Percentiles rank a stretch among this genome's conserved stretches.
Evolutionary conservation across 1,284 basidiomycete genomes (phyloP).

Genomic region (Ceratobasidium sp.): DNA sequence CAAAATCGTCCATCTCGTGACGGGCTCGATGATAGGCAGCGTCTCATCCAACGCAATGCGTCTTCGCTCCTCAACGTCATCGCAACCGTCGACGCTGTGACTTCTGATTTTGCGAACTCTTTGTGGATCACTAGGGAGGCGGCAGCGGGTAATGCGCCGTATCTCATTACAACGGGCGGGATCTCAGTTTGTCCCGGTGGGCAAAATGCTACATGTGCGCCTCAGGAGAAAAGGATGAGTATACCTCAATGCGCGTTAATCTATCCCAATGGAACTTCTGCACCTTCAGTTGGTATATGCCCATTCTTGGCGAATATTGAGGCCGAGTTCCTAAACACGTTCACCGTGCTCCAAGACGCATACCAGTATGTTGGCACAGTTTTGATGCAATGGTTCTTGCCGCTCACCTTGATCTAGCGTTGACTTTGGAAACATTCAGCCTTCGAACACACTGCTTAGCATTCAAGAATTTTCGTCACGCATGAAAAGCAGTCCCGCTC

Average conservation of each 20-base stretch:
- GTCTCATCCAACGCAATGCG: neutral
- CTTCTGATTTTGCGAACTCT: neutral
- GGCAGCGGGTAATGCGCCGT: neutral
- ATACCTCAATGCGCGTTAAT: neutral
- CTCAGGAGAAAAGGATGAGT: neutral
- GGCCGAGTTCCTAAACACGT: neutral
- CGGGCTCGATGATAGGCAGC: neutral
- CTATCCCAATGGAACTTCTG: neutral
- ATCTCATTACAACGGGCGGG: neutral
- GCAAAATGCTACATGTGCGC: neutral
- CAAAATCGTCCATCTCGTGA: neutral
- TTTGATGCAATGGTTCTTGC: too few species aligned
- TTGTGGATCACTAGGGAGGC: neutral
- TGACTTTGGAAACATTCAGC: conserved; percentile 10
- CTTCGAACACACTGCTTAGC: neutral
- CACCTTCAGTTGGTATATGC: neutral
- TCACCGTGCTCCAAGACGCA: conserved; percentile 8
- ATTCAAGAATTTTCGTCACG: neutral
- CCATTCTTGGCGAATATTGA: neutral
- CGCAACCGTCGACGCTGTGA: neutral
- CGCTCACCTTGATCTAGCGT: neutral
- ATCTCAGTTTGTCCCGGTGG: neutral
- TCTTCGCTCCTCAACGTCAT: neutral
- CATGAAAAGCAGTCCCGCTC: neutral
- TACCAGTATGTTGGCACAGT: conserved; percentile 3